phyloP scores from a whole-genome alignment of 2,329 filamentous ascomycete species.

The Aspergillus eucalypticola region DNA sequence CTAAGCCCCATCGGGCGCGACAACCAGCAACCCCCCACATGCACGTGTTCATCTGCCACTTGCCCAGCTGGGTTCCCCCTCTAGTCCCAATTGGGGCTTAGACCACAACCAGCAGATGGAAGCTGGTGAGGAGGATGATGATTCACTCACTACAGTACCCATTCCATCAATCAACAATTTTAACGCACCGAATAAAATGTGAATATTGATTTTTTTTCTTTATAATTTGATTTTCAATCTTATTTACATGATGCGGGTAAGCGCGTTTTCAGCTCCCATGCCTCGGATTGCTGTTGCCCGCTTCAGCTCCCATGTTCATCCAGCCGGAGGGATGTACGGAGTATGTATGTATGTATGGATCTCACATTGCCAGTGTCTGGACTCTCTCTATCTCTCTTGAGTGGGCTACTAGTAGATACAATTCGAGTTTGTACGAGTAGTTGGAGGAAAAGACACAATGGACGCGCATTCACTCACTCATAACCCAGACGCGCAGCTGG shows the following conservation, averaged over 20 bases:
- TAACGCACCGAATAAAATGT: no score
- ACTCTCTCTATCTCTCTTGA: no score
- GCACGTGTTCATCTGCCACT: conserved; percentile 15
- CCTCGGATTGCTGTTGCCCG: neutral
- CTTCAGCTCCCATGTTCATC: neutral
- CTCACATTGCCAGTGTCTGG: no score
- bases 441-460: no score
- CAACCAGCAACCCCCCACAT: conserved; percentile 3
- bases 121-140: neutral
- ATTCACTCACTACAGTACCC: no score
- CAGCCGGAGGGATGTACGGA: neutral
- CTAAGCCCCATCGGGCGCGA: neutral
- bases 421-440: no score
- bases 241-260: no score
- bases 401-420: no score
- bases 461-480: no score
- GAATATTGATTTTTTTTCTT: no score
- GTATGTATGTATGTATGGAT: neutral
- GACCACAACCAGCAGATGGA: neutral
- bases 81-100: neutral
- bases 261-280: neutral
- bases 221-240: no score
- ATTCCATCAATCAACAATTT: no score
- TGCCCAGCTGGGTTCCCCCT: neutral
- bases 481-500: neutral